Conservation (phyloP, 2,329 filamentous ascomycete species). For the Colletotrichum cuscutae region DNA sequence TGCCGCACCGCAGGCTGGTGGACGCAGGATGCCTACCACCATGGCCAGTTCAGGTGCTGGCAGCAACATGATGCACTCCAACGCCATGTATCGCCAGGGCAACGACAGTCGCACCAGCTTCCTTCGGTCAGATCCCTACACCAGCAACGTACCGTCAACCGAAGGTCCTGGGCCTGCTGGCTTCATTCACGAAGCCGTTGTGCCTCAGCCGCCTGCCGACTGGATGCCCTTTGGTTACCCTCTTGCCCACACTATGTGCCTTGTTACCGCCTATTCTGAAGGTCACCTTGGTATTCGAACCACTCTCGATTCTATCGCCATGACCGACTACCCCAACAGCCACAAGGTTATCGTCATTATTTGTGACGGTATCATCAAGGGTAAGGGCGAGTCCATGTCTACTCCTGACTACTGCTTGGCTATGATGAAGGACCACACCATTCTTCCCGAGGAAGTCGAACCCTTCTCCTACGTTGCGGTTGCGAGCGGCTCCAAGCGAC, state of each 20-base stretch:
- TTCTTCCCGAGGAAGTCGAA: conserved; percentile 83
- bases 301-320: conserved; percentile 94
- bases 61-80: conserved; percentile 76
- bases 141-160: conserved; percentile 61
- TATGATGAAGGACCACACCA: conserved; percentile 94
- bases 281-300: conserved; percentile 92
- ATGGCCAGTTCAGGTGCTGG: conserved; percentile 92
- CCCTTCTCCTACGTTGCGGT: conserved; percentile 97
- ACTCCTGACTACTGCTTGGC: conserved; percentile 90
- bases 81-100: conserved; percentile 75
- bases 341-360: conserved; percentile 97
- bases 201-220: conserved; percentile 94
- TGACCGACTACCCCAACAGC: conserved; percentile 98
- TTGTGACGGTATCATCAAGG: conserved; percentile 98
- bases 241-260: conserved; percentile 89
- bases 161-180: conserved; percentile 86
- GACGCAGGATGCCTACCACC: conserved; percentile 77
- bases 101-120: conserved; percentile 75
- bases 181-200: conserved; percentile 96
- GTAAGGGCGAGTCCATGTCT: conserved; percentile 84
- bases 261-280: conserved; percentile 98
- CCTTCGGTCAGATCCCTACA: conserved; percentile 68
- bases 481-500: conserved; percentile 92
- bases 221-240: conserved; percentile 98
- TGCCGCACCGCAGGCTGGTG: conserved; percentile 52